Conservation (phyloP, 306 rosid species). For the Psophocarpus tetragonolobus region DNA sequence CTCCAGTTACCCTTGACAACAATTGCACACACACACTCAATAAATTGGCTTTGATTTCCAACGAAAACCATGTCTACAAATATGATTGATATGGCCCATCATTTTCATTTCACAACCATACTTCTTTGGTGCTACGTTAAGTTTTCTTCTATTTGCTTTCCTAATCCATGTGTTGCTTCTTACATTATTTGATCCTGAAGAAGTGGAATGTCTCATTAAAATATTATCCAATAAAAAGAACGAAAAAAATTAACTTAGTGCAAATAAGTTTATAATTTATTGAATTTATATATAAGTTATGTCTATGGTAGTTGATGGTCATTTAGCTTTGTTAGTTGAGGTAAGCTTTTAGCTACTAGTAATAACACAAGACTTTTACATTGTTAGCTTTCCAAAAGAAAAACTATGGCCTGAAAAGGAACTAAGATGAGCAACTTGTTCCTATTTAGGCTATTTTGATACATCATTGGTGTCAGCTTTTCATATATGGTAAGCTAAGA, state of each 20-base stretch:
- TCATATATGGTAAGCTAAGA: not conserved
- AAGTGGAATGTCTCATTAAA: not conserved
- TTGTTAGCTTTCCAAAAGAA: not conserved
- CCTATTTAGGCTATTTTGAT: not conserved
- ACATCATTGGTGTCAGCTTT: not conserved
- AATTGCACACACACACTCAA: constrained; percentile 52
- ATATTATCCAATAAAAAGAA: not conserved
- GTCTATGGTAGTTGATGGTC: not conserved
- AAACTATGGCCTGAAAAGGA: not conserved
- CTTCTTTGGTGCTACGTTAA: not conserved
- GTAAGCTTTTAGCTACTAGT: not conserved
- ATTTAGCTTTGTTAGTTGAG: not conserved
- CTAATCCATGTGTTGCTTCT: not conserved
- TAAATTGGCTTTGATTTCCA: constrained; percentile 38
- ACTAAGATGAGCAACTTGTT: not conserved
- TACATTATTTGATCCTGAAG: not conserved
- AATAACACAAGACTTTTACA: not conserved
- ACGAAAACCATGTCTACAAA: constrained; percentile 30
- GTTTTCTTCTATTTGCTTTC: not conserved
- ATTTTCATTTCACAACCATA: constrained; percentile 13
- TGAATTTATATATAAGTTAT: not conserved
- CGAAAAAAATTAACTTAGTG: not conserved
- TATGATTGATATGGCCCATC: constrained; percentile 19
- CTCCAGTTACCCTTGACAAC: constrained; percentile 70
- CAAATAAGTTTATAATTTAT: not conserved